A percentile compares a stretch with the other conserved stretches of the same genome.
phyloP scores from a whole-genome alignment of 768 basidiomycete genomes.

The Leccinum arenicola region DNA sequence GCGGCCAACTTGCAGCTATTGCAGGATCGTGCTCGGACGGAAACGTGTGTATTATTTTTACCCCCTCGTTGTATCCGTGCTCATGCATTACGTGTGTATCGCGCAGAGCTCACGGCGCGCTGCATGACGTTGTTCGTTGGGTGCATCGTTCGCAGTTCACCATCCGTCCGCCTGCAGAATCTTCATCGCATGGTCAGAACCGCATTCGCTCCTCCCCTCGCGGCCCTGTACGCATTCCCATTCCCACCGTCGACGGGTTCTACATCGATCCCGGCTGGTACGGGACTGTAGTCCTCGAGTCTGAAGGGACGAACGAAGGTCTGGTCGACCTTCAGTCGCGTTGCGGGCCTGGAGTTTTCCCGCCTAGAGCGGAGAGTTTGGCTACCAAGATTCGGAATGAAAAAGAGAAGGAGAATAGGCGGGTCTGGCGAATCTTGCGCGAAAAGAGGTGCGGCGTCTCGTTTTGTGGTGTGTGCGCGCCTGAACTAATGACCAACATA shows the following conservation, averaged over 20 bases:
- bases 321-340: slow-evolving; percentile 73
- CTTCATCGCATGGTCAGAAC: slow-evolving; percentile 26
- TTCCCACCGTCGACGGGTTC: slow-evolving; percentile 52
- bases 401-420: slow-evolving; percentile 43
- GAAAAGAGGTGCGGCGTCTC: slow-evolving; percentile 64
- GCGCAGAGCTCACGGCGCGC: slow-evolving; percentile 68
- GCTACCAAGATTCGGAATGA: slow-evolving; percentile 34
- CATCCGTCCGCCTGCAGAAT: slow-evolving; percentile 48
- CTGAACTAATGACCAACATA: slow-evolving; percentile 6
- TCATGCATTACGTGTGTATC: slow-evolving; percentile 8
- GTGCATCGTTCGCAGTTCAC: slow-evolving; percentile 77
- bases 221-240: slow-evolving; percentile 38
- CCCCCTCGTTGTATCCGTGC: background rate
- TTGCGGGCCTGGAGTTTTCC: slow-evolving; percentile 66
- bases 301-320: slow-evolving; percentile 85
- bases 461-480: background rate
- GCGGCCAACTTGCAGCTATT: slow-evolving; percentile 69
- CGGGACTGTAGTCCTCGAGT: slow-evolving; percentile 79
- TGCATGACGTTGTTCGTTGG: slow-evolving; percentile 84
- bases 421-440: slow-evolving; percentile 69
- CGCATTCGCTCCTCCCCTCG: slow-evolving; percentile 24
- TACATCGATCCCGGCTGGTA: slow-evolving; percentile 80
- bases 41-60: slow-evolving; percentile 57
- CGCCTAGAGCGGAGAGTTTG: slow-evolving; percentile 48
- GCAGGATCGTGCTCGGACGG: slow-evolving; percentile 73